A percentile compares a stretch with the other conserved stretches of the same genome.
These are phyloP conservation scores for thale cress (Arabidopsis thaliana) DNA, from an alignment of 345 rosid genomes.

Conservation along the genomic window DNA sequence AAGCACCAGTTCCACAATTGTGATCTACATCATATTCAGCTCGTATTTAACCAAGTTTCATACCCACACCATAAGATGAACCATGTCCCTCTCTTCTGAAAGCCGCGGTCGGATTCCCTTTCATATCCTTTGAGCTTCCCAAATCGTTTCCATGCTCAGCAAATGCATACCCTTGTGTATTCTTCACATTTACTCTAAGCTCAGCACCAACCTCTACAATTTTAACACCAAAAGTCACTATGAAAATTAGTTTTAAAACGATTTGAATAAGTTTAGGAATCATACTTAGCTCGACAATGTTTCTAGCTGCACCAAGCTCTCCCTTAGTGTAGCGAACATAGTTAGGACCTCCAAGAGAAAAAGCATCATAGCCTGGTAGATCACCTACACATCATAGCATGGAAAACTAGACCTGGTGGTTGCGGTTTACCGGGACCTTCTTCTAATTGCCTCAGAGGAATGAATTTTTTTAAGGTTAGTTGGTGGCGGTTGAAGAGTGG, in stretches of 20 bases:
- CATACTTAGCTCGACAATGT: constrained; percentile 71
- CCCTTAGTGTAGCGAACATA: constrained; percentile 98
- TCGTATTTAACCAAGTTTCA: constrained; percentile 81
- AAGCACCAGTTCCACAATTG: constrained; percentile 78
- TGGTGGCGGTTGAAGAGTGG: constrained; percentile 99
- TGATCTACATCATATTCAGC: constrained; percentile 97
- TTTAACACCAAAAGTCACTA: neutral
- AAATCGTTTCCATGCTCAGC: constrained; percentile 94
- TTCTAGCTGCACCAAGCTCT: constrained; percentile 89
- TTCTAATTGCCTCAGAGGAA: constrained; percentile 80
- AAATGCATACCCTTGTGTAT: constrained; percentile 79
- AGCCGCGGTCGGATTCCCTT: constrained; percentile 95
- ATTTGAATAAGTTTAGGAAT: neutral
- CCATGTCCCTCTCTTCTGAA: constrained; percentile 90
- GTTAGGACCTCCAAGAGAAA: constrained; percentile 91
- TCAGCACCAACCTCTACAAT: constrained; percentile 70
- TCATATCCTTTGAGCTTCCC: constrained; percentile 92
- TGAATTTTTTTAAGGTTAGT: constrained; percentile 73
- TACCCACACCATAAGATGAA: constrained; percentile 86
- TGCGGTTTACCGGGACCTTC: constrained; percentile 83
- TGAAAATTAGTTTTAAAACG: neutral
- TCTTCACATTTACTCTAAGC: constrained; percentile 78
- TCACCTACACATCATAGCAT: constrained; percentile 97
- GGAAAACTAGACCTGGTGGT: constrained; percentile 88
- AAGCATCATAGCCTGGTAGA: constrained; percentile 94